These are phyloP conservation scores for Globisporangium heterothallicum DNA, from an alignment of 352 stramenopile genomes.

Conservation along the genomic window DNA sequence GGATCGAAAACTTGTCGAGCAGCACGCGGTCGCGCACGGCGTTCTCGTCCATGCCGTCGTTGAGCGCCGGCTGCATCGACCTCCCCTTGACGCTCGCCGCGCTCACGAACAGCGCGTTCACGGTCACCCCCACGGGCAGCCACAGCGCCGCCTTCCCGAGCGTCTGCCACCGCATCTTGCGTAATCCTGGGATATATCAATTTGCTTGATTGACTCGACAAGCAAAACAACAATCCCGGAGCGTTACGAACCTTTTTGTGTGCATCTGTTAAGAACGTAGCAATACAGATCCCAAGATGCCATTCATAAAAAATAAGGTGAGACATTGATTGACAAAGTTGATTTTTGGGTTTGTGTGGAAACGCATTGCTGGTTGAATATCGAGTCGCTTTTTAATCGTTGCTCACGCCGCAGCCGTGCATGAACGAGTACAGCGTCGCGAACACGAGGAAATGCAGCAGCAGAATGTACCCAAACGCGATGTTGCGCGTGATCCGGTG, in stretches of 20 bases:
- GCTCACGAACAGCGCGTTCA: slow-evolving; percentile 74
- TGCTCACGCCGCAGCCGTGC: slow-evolving; percentile 77
- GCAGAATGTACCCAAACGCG: slow-evolving; percentile 77
- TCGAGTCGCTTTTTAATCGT: slow-evolving; percentile 51
- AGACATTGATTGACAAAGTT: no score
- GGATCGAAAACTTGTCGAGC: slow-evolving; percentile 83
- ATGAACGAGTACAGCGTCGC: slow-evolving; percentile 86
- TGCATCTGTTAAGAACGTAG: no score
- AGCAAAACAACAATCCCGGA: no score
- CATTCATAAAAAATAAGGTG: no score
- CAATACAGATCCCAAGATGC: no score
- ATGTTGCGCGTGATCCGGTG: slow-evolving; percentile 82
- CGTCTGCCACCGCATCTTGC: slow-evolving; percentile 54
- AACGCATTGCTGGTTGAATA: no score
- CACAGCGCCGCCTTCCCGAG: slow-evolving; percentile 60
- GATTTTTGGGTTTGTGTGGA: no score
- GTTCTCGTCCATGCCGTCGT: slow-evolving; percentile 61
- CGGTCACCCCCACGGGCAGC: slow-evolving; percentile 71
- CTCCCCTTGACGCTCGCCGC: slow-evolving; percentile 67
- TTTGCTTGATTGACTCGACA: no score
- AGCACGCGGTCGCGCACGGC: slow-evolving; percentile 72
- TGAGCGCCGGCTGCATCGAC: slow-evolving; percentile 82
- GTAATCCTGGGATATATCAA: no score
- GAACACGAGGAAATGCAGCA: slow-evolving; percentile 84
- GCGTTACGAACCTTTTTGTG: no score